Base-by-base conservation (phyloP, 1,284 basidiomycete genomes). In the Moesziomyces parantarcticus region DNA sequence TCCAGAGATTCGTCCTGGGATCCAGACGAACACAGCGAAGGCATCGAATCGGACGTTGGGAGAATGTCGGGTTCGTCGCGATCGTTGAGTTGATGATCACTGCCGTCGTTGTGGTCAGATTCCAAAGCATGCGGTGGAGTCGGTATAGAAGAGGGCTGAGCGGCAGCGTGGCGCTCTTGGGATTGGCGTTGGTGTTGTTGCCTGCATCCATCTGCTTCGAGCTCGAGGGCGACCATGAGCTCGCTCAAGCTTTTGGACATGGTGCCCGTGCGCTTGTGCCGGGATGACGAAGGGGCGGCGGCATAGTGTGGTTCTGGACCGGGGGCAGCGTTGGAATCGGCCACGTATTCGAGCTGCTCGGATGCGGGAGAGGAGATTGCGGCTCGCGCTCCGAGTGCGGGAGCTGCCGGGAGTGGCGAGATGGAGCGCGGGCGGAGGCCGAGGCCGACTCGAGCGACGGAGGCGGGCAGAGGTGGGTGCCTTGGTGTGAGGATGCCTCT, bases 201-300 rank as follows among this genome's bases (percentile, higher is more conserved):
- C 6, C 29, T 29, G 58, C 58, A 57, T 46, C 49, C 50, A 23
- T 22, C 50, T 18, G 63, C 66, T 41, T 73, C 60, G n/a, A 60
- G 48, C 21, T 69, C 63, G 10, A 76, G 46, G 20, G 73, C 73
- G 1, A 54, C 58, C 32, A 76, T 54, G 34, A 76, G 63, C 40
- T 72, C 66, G 49, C 50, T 62, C 48, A 75, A 60, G 50, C 60
- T 75, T 50, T 51, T 63, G 22, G 50, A 45, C 67, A 74, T 54
- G 34, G 50, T 59, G 9, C 57, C 57, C 21, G 25, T 57, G 21
- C 71, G 58, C 34, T 55, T 53, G n/a, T 57, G 64, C 45, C 52
- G 49, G 23, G 26, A 32, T 16, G 9, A 39, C 7, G 32, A 34
- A 5, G 26, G 6, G 43, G 21, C 7, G 6, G 4, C 10, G n/a